Percentiles rank a stretch among this genome's conserved stretches.
Evolutionary conservation across 1,284 basidiomycete genomes (phyloP).

Genomic region (Bondarzewia mesenterica): DNA sequence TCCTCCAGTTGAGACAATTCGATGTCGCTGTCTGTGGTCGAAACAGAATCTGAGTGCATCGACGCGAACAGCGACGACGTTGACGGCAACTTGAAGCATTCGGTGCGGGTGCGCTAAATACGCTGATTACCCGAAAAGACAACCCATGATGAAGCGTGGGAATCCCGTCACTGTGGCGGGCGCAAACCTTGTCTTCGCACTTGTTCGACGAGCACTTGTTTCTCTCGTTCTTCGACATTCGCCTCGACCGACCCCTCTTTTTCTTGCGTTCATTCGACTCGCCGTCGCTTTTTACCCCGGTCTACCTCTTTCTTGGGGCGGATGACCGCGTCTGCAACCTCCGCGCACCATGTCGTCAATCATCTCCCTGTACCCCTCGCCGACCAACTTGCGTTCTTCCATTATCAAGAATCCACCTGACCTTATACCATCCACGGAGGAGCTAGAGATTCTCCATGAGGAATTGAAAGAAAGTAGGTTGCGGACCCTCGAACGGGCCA

Average conservation of each 20-base stretch:
- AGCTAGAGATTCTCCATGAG: slow-evolving; percentile 56
- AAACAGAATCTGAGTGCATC: slow-evolving; percentile 3
- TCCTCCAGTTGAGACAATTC: slow-evolving; percentile 30
- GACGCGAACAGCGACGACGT: background rate
- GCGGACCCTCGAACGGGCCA: slow-evolving; percentile 48
- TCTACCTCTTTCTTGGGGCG: background rate
- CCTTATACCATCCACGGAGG: slow-evolving; percentile 59
- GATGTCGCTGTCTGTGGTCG: slow-evolving; percentile 18
- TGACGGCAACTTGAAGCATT: background rate
- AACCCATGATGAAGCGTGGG: slow-evolving; percentile 3
- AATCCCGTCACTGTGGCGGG: slow-evolving; percentile 10
- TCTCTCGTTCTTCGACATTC: background rate
- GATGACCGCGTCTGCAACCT: background rate
- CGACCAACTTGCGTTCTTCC: slow-evolving; percentile 40
- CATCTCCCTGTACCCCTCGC: slow-evolving; percentile 37
- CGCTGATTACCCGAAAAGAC: slow-evolving; percentile 1
- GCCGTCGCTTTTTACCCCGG: background rate
- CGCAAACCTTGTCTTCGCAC: slow-evolving; percentile 12
- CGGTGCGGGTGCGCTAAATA: background rate
- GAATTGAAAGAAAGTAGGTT: slow-evolving; percentile 51
- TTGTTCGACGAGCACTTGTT: background rate
- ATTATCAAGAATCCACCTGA: slow-evolving; percentile 56
- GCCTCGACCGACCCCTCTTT: background rate
- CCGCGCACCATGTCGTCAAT: slow-evolving; percentile 31
- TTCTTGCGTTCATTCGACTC: background rate